A percentile compares a stretch with the other conserved stretches of the same genome.
These are phyloP conservation scores for Neoboletus magnificus DNA, from an alignment of 768 basidiomycete genomes.

Conservation along the genomic window DNA sequence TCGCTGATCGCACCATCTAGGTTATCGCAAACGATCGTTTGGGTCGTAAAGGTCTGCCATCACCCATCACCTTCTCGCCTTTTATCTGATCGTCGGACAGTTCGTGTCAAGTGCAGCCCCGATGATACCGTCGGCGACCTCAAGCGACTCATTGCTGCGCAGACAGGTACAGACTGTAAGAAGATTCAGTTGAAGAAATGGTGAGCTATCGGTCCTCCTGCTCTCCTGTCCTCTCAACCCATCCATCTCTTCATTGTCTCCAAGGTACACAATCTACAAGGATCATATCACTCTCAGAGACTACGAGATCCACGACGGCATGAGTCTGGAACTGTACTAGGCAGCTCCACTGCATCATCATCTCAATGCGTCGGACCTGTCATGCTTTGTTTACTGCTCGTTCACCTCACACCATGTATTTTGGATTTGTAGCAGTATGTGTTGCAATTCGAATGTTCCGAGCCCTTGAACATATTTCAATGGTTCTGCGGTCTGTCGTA, in stretches of 20 bases:
- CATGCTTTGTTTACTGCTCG: background rate
- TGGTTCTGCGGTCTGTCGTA: background rate
- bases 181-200: slow-evolving; percentile 98
- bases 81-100: slow-evolving; percentile 39
- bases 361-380: background rate
- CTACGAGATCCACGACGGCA: slow-evolving; percentile 91
- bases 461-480: background rate
- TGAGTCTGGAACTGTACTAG: slow-evolving; percentile 92
- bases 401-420: slow-evolving; percentile 7
- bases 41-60: slow-evolving; percentile 77
- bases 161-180: slow-evolving; percentile 79
- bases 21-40: slow-evolving; percentile 95
- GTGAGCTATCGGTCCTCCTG: slow-evolving; percentile 43
- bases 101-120: slow-evolving; percentile 92
- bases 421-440: slow-evolving; percentile 10
- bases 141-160: slow-evolving; percentile 95
- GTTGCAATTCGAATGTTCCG: slow-evolving; percentile 2
- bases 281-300: slow-evolving; percentile 93
- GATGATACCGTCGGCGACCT: slow-evolving; percentile 97
- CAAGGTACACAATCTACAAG: slow-evolving; percentile 92
- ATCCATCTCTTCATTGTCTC: background rate
- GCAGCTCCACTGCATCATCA: background rate
- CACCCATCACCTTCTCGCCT: background rate
- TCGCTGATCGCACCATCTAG: slow-evolving; percentile 36
- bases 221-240: background rate